Evolutionary conservation across 148 eudicot genomes (phyloP).

Genomic region (Camellia lanceoleosa): DNA sequence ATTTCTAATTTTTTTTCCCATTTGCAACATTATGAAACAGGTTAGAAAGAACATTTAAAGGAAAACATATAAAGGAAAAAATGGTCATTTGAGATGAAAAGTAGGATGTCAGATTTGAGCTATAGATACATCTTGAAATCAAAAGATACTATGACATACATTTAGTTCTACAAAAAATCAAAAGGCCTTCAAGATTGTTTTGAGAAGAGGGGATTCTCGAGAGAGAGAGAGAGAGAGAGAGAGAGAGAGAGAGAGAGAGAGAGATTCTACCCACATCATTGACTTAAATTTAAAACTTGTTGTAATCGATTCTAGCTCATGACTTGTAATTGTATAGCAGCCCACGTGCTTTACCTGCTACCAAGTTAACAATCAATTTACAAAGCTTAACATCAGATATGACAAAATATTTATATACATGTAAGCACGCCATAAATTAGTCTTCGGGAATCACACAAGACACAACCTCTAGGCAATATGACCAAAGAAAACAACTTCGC

Average conservation of each 20-base stretch:
- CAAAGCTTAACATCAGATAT: not conserved
- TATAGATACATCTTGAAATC: not conserved
- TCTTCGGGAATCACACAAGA: not conserved
- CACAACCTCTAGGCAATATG: constrained; percentile 1
- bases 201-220: not conserved
- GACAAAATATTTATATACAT: not conserved
- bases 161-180: not conserved
- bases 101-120: not conserved
- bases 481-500: not conserved
- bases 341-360: constrained; percentile 85
- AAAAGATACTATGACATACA: not conserved
- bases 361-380: not conserved
- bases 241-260: not conserved
- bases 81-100: not conserved
- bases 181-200: not conserved
- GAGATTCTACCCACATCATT: constrained; percentile 81
- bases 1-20: too few species aligned
- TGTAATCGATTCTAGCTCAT: constrained; percentile 74
- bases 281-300: constrained; percentile 71
- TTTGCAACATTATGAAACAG: too few species aligned
- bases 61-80: not conserved
- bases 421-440: not conserved
- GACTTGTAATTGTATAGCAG: constrained; percentile 60
- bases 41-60: not conserved
- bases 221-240: not conserved